Percentiles rank a stretch among this genome's conserved stretches.
Evolutionary conservation across 306 rosid genomes (phyloP).

Genomic region (Inga leiocalycina): DNA sequence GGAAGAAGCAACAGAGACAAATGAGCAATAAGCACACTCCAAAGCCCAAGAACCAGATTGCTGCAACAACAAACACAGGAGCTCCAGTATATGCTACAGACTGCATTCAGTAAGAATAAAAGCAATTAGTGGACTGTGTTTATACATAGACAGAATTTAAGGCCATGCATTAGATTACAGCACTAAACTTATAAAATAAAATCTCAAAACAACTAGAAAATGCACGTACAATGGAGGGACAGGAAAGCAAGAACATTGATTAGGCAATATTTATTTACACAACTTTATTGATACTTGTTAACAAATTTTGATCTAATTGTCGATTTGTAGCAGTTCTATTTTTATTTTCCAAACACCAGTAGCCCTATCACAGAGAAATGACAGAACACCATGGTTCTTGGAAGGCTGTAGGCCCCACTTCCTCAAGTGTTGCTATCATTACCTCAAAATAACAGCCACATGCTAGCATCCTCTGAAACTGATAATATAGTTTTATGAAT

Average conservation of each 20-base stretch:
- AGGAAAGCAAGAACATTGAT: not conserved
- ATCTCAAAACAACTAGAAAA: not conserved
- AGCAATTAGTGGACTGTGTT: conserved; percentile 23
- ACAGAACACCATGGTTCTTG: not conserved
- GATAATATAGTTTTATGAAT: not conserved
- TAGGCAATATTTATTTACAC: not conserved
- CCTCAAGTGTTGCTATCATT: not conserved
- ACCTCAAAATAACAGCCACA: not conserved
- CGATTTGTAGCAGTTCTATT: not conserved
- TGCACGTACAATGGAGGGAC: not conserved
- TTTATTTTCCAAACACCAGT: not conserved
- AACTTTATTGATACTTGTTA: not conserved
- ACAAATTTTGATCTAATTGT: not conserved
- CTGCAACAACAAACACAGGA: conserved; percentile 61
- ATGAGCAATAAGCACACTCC: conserved; percentile 50
- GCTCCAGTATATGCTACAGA: conserved; percentile 67
- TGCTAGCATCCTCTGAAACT: conserved; percentile 11
- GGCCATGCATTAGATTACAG: not conserved
- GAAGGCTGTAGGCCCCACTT: not conserved
- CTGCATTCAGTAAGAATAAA: conserved; percentile 47
- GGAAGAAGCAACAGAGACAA: conserved; percentile 45
- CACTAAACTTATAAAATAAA: not conserved
- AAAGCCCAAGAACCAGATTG: conserved; percentile 65
- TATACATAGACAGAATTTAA: conserved; percentile 3
- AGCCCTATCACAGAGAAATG: not conserved